Percentiles rank a stretch among this genome's conserved stretches.
Evolutionary conservation across 139 green algal genomes (phyloP).

Genomic region (Chlamydomonas asymmetrica): DNA sequence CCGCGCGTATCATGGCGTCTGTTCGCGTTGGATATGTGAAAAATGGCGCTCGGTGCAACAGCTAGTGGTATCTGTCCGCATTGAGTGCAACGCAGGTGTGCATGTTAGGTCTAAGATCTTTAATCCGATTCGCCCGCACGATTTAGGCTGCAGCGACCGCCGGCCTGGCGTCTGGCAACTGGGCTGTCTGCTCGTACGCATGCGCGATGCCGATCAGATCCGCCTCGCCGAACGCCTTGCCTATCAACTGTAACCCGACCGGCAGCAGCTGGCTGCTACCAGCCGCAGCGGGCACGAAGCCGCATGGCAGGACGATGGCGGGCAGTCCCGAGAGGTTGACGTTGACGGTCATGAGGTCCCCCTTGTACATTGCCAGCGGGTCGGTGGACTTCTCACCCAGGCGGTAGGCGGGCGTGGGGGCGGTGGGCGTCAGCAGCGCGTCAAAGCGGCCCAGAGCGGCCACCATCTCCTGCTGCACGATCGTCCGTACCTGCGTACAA

Average conservation of each 20-base stretch:
- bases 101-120: too few species aligned
- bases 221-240: slow-evolving; percentile 69
- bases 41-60: too few species aligned
- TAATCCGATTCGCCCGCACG: too few species aligned
- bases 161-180: slow-evolving; percentile 19
- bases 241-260: slow-evolving; percentile 83
- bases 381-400: slow-evolving; percentile 84
- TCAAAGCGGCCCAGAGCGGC: slow-evolving; percentile 62
- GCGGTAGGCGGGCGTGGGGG: slow-evolving; percentile 84
- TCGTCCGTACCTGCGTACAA: slow-evolving; percentile 86
- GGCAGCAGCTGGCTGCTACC: slow-evolving; percentile 48
- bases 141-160: slow-evolving; percentile 13
- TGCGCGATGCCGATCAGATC: slow-evolving; percentile 69
- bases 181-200: slow-evolving; percentile 70
- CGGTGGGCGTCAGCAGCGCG: slow-evolving; percentile 79
- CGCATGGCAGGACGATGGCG: slow-evolving; percentile 75
- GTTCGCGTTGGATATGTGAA: too few species aligned
- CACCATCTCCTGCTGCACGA: slow-evolving; percentile 76
- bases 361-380: slow-evolving; percentile 90
- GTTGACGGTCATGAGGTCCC: slow-evolving; percentile 97
- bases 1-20: too few species aligned
- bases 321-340: slow-evolving; percentile 94
- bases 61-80: too few species aligned
- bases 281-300: slow-evolving; percentile 39
- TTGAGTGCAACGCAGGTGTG: too few species aligned